Percentiles rank a stretch among this genome's conserved stretches.
phyloP scores from a whole-genome alignment of 345 rosid genomes.

The Cardamine occulta region DNA sequence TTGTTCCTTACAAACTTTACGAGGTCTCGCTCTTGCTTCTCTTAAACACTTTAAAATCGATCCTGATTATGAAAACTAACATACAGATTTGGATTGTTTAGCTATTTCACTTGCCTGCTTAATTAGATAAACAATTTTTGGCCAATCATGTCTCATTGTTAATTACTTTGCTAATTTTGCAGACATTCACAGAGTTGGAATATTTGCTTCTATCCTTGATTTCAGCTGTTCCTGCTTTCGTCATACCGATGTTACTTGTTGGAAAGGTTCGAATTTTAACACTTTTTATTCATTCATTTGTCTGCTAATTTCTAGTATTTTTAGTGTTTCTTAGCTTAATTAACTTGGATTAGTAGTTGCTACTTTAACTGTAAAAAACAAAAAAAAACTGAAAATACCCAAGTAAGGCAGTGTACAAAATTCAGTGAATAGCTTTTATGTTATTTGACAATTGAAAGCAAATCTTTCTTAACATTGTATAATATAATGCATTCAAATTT shows the following conservation, averaged over 20 bases:
- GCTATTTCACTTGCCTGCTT: no score
- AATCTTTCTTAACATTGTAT: no score
- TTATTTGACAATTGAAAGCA: background rate
- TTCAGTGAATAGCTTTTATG: background rate
- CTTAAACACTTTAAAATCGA: background rate
- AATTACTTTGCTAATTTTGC: conserved; percentile 29
- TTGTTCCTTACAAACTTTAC: conserved; percentile 89
- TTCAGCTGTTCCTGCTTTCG: conserved; percentile 81
- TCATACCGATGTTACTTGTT: conserved; percentile 63
- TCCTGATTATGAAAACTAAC: background rate
- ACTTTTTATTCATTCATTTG: background rate
- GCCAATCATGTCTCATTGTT: background rate
- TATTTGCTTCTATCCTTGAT: conserved; percentile 78
- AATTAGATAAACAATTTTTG: no score
- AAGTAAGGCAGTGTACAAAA: no score
- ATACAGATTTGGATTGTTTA: no score
- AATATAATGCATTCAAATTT: background rate
- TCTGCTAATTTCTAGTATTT: background rate
- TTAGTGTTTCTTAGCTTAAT: background rate
- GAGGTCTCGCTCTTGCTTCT: conserved; percentile 57
- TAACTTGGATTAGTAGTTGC: background rate
- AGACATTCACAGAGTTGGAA: conserved; percentile 91
- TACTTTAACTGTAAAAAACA: background rate
- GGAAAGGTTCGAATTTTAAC: conserved; percentile 63
- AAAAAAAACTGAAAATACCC: background rate